These are phyloP conservation scores for Oropetium thomaeum DNA, from an alignment of 176 grass and related monocot genomes.

Conservation along the genomic window DNA sequence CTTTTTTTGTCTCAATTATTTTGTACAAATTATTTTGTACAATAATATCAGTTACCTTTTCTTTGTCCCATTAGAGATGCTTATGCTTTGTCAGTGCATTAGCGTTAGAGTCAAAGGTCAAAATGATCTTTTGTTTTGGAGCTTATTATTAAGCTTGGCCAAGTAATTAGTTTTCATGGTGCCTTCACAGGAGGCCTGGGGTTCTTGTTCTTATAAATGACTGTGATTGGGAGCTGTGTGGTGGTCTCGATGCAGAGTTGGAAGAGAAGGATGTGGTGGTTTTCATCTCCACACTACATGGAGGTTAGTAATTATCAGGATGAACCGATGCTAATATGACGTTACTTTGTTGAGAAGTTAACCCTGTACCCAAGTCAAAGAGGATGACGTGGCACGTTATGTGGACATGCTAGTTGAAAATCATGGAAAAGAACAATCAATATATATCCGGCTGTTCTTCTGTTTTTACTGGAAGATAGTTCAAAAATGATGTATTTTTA, in stretches of 20 bases:
- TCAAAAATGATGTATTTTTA: not conserved
- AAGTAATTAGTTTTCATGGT: not conserved
- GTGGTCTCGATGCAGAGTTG: slow-evolving; percentile 64
- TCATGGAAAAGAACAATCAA: not conserved
- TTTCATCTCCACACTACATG: slow-evolving; percentile 88
- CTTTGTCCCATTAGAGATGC: not conserved
- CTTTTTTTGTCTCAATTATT: not conserved
- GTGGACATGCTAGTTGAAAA: not conserved
- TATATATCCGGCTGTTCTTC: not conserved
- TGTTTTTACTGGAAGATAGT: not conserved
- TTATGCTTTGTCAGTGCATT: not conserved
- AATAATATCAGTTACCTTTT: not conserved
- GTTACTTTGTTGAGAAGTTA: not conserved
- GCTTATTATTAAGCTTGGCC: not conserved
- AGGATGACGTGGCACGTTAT: not conserved
- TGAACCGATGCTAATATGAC: not conserved
- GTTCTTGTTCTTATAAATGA: slow-evolving; percentile 89
- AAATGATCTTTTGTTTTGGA: not conserved
- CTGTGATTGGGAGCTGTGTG: slow-evolving; percentile 87
- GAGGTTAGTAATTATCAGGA: slow-evolving; percentile 48
- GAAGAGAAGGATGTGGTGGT: slow-evolving; percentile 92
- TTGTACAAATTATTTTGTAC: not conserved
- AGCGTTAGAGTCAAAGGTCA: not conserved
- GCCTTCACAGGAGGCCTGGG: slow-evolving; percentile 66
- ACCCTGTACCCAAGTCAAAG: slow-evolving; percentile 6